Percentiles rank a stretch among this genome's conserved stretches.
Evolutionary conservation across 73 alveolate species (phyloP).

Genomic region (Stentor roeselii): DNA sequence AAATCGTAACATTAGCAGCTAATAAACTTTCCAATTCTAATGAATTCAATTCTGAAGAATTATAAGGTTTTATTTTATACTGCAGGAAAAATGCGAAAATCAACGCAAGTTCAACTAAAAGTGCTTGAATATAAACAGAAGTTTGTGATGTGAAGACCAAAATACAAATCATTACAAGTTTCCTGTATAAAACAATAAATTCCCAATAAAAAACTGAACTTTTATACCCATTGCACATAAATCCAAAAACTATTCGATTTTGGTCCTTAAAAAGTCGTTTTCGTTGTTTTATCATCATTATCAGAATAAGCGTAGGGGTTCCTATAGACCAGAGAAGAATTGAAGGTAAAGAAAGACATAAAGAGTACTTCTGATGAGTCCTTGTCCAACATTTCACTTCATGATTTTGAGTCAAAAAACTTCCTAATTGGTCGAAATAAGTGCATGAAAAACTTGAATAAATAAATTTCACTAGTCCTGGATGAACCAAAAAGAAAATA

Average conservation of each 20-base stretch:
- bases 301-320: background rate
- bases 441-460: constrained; percentile 53
- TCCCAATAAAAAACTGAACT: constrained; percentile 56
- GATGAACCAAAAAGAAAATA: constrained; percentile 54
- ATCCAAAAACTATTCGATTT: constrained; percentile 52
- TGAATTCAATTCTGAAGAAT: background rate
- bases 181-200: constrained; percentile 52
- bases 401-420: constrained; percentile 36
- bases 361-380: constrained; percentile 11
- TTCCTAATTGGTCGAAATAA: constrained; percentile 44
- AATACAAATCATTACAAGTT: constrained; percentile 36
- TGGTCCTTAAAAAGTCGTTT: background rate
- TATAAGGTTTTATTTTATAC: background rate
- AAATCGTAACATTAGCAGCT: constrained; percentile 44
- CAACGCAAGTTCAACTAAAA: background rate
- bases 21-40: background rate
- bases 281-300: background rate
- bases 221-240: constrained; percentile 58
- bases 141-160: constrained; percentile 35
- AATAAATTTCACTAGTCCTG: constrained; percentile 49
- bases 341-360: constrained; percentile 49
- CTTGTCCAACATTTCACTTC: constrained; percentile 44
- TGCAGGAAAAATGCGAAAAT: background rate
- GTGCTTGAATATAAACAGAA: background rate
- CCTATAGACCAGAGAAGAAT: constrained; percentile 35